Evolutionary conservation across 2,329 filamentous ascomycete genomes (phyloP).

Genomic region (Calycina marina): DNA sequence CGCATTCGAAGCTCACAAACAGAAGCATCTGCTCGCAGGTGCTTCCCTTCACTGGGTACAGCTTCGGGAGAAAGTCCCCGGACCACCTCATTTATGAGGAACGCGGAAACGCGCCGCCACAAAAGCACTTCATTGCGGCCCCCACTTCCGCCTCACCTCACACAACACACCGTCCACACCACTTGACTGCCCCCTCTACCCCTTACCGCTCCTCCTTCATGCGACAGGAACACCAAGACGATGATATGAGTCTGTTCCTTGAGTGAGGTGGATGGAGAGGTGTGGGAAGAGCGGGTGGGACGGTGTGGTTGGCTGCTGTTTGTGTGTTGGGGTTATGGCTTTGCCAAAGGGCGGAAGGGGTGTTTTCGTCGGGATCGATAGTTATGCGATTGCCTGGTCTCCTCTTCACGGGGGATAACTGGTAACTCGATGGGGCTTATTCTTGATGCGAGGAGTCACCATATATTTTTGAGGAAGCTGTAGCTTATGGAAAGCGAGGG

Average conservation of each 20-base stretch:
- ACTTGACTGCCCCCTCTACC: conserved; percentile 31
- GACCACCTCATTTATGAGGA: conserved; percentile 52
- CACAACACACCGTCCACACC: no score
- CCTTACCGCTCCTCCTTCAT: conserved; percentile 22
- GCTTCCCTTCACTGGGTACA: conserved; percentile 24
- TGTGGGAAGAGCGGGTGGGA: conserved; percentile 25
- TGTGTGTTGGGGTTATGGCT: no score
- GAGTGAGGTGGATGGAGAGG: conserved; percentile 28
- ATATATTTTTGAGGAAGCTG: conserved; percentile 32
- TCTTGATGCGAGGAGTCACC: conserved; percentile 88
- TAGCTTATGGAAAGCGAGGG: conserved; percentile 39
- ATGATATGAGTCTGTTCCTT: conserved; percentile 76
- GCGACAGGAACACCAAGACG: conserved; percentile 47
- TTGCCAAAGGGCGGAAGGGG: no score
- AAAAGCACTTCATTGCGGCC: conserved; percentile 89
- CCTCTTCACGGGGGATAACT: conserved; percentile 24
- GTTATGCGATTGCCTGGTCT: conserved; percentile 87
- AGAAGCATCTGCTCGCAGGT: conserved; percentile 37
- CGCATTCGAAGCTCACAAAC: conserved; percentile 98
- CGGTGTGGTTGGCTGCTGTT: conserved; percentile 36
- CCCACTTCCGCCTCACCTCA: conserved; percentile 45
- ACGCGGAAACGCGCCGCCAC: conserved; percentile 99
- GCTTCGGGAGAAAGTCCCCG: conserved; percentile 99
- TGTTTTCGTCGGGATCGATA: conserved; percentile 86
- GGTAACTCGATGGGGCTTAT: conserved; percentile 99